These are phyloP conservation scores for Wickerhamiella sergipiensis DNA, from an alignment of 805 yeast genomes.

Conservation along the genomic window DNA sequence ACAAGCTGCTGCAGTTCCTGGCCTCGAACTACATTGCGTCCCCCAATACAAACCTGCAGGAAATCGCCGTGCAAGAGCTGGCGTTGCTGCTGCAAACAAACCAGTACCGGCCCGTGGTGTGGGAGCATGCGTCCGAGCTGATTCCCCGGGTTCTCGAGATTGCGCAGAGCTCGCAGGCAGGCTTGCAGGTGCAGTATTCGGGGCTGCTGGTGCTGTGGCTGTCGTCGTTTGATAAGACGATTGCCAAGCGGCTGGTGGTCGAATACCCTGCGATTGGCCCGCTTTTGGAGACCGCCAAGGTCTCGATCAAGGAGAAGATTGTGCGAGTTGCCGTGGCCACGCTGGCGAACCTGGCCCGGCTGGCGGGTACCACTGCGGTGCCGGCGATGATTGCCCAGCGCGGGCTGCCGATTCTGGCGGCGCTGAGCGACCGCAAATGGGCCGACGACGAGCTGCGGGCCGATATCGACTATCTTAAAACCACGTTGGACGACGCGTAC, in stretches of 20 bases:
- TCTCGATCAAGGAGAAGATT: constrained; percentile 84
- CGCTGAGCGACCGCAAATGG: constrained; percentile 77
- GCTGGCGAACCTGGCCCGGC: constrained; percentile 29
- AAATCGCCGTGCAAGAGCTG: constrained; percentile 49
- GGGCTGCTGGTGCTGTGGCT: constrained; percentile 73
- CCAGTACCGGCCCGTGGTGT: constrained; percentile 39
- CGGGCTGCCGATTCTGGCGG: constrained; percentile 53
- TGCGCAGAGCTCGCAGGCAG: constrained; percentile 29
- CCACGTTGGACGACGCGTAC: constrained; percentile 56
- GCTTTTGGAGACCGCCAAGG: constrained; percentile 45
- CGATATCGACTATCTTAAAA: constrained; percentile 50
- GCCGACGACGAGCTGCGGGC: constrained; percentile 80
- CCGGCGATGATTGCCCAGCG: constrained; percentile 59
- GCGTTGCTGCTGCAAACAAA: constrained; percentile 46
- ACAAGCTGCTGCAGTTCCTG: constrained; percentile 22
- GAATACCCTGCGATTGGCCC: constrained; percentile 37
- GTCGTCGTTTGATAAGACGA: constrained; percentile 52
- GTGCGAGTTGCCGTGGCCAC: constrained; percentile 72
- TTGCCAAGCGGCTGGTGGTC: constrained; percentile 35
- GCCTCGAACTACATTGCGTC: constrained; percentile 23
- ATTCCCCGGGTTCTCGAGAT: constrained; percentile 39
- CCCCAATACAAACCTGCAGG: constrained; percentile 38
- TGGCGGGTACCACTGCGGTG: constrained; percentile 34
- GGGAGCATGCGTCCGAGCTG: constrained; percentile 30
- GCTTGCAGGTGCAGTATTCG: constrained; percentile 72